Evolutionary conservation across 73 alveolate genomes (phyloP).

Genomic region (Paramecium tetraurelia): DNA sequence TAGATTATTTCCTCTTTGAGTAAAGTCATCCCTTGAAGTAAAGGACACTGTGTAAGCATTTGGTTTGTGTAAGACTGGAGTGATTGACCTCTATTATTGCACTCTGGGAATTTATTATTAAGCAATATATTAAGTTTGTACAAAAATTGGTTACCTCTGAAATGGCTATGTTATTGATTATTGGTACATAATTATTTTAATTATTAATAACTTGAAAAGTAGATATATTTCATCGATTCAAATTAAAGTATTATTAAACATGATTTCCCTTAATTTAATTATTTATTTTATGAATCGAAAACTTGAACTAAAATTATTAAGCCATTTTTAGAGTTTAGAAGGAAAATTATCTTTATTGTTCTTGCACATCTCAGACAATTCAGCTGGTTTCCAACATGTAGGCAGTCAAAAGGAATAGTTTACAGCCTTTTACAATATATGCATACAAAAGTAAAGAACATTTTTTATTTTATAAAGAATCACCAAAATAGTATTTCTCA

Average conservation of each 20-base stretch:
- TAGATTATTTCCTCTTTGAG: not conserved
- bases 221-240: not conserved
- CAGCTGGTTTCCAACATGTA: not conserved
- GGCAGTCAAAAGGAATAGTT: not conserved
- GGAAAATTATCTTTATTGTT: not conserved
- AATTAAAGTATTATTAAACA: not conserved
- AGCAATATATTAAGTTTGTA: not conserved
- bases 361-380: not conserved
- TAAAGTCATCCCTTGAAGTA: not conserved
- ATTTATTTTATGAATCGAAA: not conserved
- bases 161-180: not conserved
- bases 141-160: not conserved
- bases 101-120: not conserved
- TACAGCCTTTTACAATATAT: not conserved
- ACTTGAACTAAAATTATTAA: not conserved
- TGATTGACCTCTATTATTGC: not conserved
- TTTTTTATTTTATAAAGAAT: not conserved
- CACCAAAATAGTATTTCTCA: not conserved
- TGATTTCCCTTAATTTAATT: not conserved
- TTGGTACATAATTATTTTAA: not conserved
- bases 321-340: conserved; percentile 2
- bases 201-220: not conserved
- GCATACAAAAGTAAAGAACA: not conserved
- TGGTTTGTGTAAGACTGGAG: not conserved
- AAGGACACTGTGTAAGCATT: not conserved